Conservation (phyloP, 495 filamentous ascomycete species). For the Thermochaetoides thermophila region DNA sequence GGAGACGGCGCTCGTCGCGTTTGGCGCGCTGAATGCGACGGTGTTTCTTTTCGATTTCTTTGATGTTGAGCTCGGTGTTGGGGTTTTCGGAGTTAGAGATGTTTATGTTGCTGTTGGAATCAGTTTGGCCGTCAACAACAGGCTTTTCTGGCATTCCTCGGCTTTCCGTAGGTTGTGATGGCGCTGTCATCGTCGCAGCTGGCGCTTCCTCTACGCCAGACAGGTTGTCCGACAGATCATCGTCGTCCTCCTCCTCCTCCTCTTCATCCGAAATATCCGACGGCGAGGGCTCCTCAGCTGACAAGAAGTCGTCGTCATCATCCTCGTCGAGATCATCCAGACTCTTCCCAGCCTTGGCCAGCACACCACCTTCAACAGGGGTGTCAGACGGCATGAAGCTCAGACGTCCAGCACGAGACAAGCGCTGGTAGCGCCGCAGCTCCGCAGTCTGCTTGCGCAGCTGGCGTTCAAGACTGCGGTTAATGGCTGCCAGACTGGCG, state of each 20-base stretch:
- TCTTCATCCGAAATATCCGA: conserved; percentile 25
- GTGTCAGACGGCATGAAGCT: conserved; percentile 23
- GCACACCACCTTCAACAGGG: conserved; percentile 3
- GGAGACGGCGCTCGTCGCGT: conserved; percentile 58
- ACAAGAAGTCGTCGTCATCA: conserved; percentile 32
- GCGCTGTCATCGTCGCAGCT: conserved; percentile 25
- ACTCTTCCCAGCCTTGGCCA: conserved; percentile 14
- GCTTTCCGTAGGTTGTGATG: conserved; percentile 29
- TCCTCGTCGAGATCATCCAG: conserved; percentile 34
- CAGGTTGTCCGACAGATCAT: conserved; percentile 24
- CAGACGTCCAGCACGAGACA: conserved; percentile 62
- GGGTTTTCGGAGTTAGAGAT: not conserved
- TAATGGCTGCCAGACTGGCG: conserved; percentile 91
- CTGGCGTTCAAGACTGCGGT: conserved; percentile 79
- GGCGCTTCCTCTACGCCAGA: conserved; percentile 38
- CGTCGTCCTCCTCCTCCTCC: conserved; percentile 26
- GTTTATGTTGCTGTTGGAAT: not conserved
- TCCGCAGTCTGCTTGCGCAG: conserved; percentile 84
- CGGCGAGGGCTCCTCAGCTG: conserved; percentile 23
- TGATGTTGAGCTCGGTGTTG: not conserved
- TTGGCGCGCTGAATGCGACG: not conserved
- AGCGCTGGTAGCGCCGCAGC: conserved; percentile 64
- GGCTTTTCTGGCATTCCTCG: too few relatives aligned
- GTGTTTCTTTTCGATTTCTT: not conserved
- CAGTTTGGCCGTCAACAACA: not conserved